Percentiles rank a stretch among this genome's conserved stretches.
These are phyloP conservation scores for Oxytropis ochrocephala DNA, from an alignment of 306 rosid genomes.

Conservation along the genomic window DNA sequence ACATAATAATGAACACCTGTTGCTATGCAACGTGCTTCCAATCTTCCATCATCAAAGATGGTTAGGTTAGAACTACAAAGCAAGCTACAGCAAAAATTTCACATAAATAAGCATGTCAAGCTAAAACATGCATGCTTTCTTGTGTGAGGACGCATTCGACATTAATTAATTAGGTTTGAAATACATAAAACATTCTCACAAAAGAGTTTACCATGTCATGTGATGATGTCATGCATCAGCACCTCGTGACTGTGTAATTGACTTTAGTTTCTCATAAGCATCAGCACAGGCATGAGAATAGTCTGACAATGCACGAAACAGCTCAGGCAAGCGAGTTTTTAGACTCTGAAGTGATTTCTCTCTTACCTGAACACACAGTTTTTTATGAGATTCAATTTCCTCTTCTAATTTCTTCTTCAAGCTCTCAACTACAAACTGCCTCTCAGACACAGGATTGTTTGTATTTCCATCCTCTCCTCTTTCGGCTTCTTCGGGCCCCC, in stretches of 20 bases:
- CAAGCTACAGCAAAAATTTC: constrained; percentile 32
- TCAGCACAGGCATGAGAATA: constrained; percentile 53
- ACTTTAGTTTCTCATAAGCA: constrained; percentile 48
- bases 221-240: background rate
- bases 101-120: constrained; percentile 23
- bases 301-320: constrained; percentile 60
- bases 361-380: constrained; percentile 58
- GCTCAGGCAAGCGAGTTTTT: constrained; percentile 77
- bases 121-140: constrained; percentile 23
- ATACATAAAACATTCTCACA: constrained; percentile 12
- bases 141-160: constrained; percentile 12
- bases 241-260: constrained; percentile 26
- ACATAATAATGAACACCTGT: background rate
- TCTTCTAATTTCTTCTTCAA: constrained; percentile 71
- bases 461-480: constrained; percentile 55
- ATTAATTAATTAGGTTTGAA: background rate
- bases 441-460: constrained; percentile 55
- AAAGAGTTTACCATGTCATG: constrained; percentile 16
- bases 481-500: constrained; percentile 44
- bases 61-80: background rate
- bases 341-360: constrained; percentile 72
- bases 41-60: constrained; percentile 10
- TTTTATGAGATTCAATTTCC: constrained; percentile 60
- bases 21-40: constrained; percentile 5
- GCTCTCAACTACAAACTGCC: constrained; percentile 58